Percentiles rank a stretch among this genome's conserved stretches.
Evolutionary conservation across 1,139 yeast species (phyloP).

Genomic region (Kodamaea fungicola): DNA sequence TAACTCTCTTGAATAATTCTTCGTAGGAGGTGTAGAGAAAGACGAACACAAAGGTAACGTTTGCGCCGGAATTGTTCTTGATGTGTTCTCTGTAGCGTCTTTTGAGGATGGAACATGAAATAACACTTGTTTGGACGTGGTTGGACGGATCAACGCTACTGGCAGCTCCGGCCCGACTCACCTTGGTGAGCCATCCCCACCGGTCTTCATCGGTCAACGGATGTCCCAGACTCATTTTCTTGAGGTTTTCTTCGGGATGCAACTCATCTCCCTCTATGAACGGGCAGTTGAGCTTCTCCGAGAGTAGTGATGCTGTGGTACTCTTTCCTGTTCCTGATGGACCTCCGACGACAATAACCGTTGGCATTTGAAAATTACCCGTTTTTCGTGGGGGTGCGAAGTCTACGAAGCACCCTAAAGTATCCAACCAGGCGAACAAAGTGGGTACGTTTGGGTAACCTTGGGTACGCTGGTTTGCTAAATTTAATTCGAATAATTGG

Average conservation of each 20-base stretch:
- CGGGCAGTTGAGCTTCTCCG: slow-evolving; percentile 43
- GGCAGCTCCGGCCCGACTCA: slow-evolving; percentile 42
- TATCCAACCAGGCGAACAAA: too few species aligned
- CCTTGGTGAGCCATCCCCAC: slow-evolving; percentile 75
- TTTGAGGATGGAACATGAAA: slow-evolving; percentile 85
- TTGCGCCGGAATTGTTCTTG: slow-evolving; percentile 21
- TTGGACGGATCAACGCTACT: slow-evolving; percentile 29
- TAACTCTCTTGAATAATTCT: slow-evolving; percentile 58
- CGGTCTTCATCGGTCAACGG: slow-evolving; percentile 88
- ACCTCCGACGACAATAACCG: slow-evolving; percentile 61
- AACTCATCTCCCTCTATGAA: slow-evolving; percentile 83
- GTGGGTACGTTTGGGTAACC: too few species aligned
- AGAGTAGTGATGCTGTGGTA: slow-evolving; percentile 61
- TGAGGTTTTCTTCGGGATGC: slow-evolving; percentile 71
- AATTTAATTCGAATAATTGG: too few species aligned
- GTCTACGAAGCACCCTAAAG: too few species aligned
- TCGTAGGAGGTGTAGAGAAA: slow-evolving; percentile 65
- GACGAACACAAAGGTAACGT: slow-evolving; percentile 42
- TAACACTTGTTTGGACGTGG: slow-evolving; percentile 39
- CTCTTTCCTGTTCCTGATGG: slow-evolving; percentile 95
- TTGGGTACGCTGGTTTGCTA: too few species aligned
- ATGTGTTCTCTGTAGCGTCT: slow-evolving; percentile 64
- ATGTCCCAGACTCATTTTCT: slow-evolving; percentile 75
- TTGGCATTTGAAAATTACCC: slow-evolving; percentile 5
- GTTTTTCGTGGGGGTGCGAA: slow-evolving; percentile 4